A percentile compares a stretch with the other conserved stretches of the same genome.
phyloP scores from a whole-genome alignment of 768 basidiomycete species.

The Mycena galericulata region DNA sequence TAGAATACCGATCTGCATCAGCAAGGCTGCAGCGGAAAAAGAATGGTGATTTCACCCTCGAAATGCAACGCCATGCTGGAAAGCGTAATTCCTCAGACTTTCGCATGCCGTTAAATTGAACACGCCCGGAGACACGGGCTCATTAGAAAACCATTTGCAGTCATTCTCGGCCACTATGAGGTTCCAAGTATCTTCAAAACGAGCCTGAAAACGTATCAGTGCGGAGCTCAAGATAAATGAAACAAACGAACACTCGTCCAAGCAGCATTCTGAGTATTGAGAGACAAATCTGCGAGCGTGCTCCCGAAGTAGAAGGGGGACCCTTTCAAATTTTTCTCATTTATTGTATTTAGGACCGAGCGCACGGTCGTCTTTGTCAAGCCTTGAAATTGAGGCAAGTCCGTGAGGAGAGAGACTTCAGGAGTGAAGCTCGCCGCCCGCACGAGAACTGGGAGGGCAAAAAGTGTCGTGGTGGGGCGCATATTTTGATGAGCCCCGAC shows the following conservation, averaged over 20 bases:
- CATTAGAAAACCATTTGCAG: conserved; percentile 36
- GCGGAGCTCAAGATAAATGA: background rate
- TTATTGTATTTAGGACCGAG: conserved; percentile 33
- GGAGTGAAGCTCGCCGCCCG: conserved; percentile 31
- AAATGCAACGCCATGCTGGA: conserved; percentile 22
- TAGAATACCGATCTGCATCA: background rate
- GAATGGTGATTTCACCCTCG: conserved; percentile 22
- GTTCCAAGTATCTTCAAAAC: conserved; percentile 34
- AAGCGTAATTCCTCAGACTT: conserved; percentile 25
- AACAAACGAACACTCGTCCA: conserved; percentile 28
- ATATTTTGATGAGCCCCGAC: conserved; percentile 8
- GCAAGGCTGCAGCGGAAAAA: background rate
- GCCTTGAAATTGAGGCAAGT: conserved; percentile 26
- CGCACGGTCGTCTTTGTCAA: conserved; percentile 21
- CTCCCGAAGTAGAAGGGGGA: conserved; percentile 30
- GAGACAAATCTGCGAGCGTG: conserved; percentile 29
- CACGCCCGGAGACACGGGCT: conserved; percentile 21
- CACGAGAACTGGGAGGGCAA: conserved; percentile 5
- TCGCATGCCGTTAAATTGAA: conserved; percentile 34
- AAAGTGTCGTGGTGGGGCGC: background rate
- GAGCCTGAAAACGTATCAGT: conserved; percentile 16
- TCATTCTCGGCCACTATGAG: conserved; percentile 32
- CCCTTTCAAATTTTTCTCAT: conserved; percentile 29
- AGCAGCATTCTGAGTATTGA: conserved; percentile 27
- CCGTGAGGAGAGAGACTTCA: conserved; percentile 32